phyloP scores from a whole-genome alignment of 1,284 basidiomycete species.

The Chondrostereum purpureum region DNA sequence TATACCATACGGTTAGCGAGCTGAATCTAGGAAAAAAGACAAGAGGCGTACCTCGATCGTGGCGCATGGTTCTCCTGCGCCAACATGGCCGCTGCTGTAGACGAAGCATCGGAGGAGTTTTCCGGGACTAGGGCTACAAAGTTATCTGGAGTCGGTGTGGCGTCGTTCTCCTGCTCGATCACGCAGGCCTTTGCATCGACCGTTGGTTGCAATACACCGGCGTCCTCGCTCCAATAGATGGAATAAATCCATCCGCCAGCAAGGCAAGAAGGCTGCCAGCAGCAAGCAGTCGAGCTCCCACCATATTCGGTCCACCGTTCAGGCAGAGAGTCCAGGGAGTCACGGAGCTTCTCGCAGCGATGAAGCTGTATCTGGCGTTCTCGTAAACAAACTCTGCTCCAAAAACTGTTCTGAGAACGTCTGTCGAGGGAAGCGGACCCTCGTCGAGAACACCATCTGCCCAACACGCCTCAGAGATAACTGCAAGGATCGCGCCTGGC shows the following conservation, averaged over 20 bases:
- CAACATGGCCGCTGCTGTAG: slow-evolving; percentile 95
- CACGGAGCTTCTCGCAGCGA: slow-evolving; percentile 85
- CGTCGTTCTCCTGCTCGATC: slow-evolving; percentile 99
- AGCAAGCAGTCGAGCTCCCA: slow-evolving; percentile 85
- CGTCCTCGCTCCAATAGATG: slow-evolving; percentile 98
- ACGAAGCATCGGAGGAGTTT: slow-evolving; percentile 95
- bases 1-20: slow-evolving; percentile 21
- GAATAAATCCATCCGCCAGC: slow-evolving; percentile 95
- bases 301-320: slow-evolving; percentile 88
- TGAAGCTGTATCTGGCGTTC: slow-evolving; percentile 92
- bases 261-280: slow-evolving; percentile 93
- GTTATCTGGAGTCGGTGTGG: slow-evolving; percentile 96
- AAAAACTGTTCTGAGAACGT: slow-evolving; percentile 95
- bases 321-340: slow-evolving; percentile 92
- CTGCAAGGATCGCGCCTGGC: slow-evolving; percentile 87
- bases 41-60: slow-evolving; percentile 84
- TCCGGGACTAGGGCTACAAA: slow-evolving; percentile 93
- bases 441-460: slow-evolving; percentile 92
- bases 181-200: slow-evolving; percentile 96
- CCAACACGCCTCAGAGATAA: slow-evolving; percentile 90
- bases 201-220: slow-evolving; percentile 89
- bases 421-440: slow-evolving; percentile 93
- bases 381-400: slow-evolving; percentile 98
- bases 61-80: slow-evolving; percentile 93
- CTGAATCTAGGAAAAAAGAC: not conserved